phyloP scores from a whole-genome alignment of 306 rosid species.

The Quercus dentata region DNA sequence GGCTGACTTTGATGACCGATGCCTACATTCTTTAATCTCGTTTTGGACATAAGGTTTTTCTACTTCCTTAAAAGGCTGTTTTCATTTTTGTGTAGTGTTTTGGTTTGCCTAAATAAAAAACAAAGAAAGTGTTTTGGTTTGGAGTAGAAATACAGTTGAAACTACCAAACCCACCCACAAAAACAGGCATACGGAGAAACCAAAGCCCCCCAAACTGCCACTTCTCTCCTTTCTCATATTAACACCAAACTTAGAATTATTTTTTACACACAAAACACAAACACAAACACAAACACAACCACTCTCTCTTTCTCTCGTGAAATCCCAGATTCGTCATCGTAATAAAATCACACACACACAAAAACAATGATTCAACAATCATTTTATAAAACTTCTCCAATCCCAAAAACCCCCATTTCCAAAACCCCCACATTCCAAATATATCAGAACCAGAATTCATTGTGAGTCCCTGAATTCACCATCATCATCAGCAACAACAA shows the following conservation, averaged over 20 bases:
- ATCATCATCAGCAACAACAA: too few relatives aligned
- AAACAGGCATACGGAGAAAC: not conserved
- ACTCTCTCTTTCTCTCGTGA: not conserved
- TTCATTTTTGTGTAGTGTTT: too few relatives aligned
- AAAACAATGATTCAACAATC: constrained; percentile 43
- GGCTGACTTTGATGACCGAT: too few relatives aligned
- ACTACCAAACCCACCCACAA: not conserved
- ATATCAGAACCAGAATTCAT: constrained; percentile 16
- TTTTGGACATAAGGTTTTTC: too few relatives aligned
- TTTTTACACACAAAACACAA: not conserved
- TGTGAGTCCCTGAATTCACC: constrained; percentile 41
- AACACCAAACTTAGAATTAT: not conserved
- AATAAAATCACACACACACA: not conserved
- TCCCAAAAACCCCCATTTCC: constrained; percentile 18
- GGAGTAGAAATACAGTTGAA: not conserved
- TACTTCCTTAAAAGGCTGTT: too few relatives aligned
- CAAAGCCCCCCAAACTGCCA: not conserved
- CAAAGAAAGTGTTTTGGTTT: too few relatives aligned
- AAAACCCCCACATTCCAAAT: constrained; percentile 12
- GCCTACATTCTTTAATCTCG: too few relatives aligned
- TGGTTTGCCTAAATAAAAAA: too few relatives aligned
- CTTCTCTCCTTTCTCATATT: not conserved
- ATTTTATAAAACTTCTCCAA: constrained; percentile 21
- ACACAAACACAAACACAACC: not conserved
- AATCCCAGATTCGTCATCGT: not conserved